Evolutionary conservation across 2,329 filamentous ascomycete genomes (phyloP).

Genomic region (Sporothrix curviconia): DNA sequence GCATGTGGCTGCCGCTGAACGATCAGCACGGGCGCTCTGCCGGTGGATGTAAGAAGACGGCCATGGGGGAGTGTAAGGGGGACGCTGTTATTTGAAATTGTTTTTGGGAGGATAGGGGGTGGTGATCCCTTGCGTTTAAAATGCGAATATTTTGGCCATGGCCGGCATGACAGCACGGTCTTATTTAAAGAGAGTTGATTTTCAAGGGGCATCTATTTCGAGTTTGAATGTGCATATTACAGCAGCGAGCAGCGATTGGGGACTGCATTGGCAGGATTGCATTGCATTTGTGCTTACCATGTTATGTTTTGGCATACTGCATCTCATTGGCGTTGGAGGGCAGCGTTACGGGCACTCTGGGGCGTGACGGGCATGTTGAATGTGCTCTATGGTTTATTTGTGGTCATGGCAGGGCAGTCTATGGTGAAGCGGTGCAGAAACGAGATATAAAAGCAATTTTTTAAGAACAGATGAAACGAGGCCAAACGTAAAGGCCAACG

Average conservation of each 20-base stretch:
- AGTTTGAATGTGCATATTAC: no score
- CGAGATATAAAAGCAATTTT: no score
- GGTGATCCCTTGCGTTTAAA: not conserved
- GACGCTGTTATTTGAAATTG: not conserved
- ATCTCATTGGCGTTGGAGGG: no score
- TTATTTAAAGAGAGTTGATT: no score
- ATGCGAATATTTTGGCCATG: no score
- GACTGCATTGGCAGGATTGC: no score
- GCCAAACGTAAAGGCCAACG: not conserved
- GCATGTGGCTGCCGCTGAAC: slow-evolving; percentile 68
- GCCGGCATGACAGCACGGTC: no score
- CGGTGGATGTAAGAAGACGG: slow-evolving; percentile 48
- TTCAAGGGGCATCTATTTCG: no score
- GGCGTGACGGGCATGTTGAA: not conserved
- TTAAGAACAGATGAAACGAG: not conserved
- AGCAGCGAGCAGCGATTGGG: no score
- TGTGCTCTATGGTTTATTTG: slow-evolving; percentile 1
- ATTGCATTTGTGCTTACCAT: no score
- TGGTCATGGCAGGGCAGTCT: not conserved
- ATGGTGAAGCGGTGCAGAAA: not conserved
- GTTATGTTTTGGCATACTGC: no score
- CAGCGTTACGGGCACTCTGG: not conserved
- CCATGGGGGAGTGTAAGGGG: not conserved
- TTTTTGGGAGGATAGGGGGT: no score
- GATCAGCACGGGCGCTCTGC: slow-evolving; percentile 59